Percentiles rank a stretch among this genome's conserved stretches.
Conservation (phyloP, 1,284 basidiomycete species). For the Fomitopsis palustris region DNA sequence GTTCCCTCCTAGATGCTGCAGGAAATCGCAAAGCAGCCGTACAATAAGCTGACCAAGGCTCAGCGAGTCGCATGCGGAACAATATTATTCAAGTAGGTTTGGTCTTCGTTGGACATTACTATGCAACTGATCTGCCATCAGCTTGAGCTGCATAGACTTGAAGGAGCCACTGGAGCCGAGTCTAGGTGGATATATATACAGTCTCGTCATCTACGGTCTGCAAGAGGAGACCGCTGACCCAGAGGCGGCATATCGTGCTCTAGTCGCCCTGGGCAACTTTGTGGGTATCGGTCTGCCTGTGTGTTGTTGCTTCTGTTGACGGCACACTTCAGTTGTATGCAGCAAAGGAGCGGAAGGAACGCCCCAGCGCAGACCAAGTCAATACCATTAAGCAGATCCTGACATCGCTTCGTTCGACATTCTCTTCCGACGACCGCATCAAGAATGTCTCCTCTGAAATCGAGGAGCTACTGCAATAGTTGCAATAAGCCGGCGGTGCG, state of each 20-base stretch:
- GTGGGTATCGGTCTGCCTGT: constrained; percentile 11
- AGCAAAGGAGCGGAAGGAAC: constrained; percentile 34
- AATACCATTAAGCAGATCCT: constrained; percentile 40
- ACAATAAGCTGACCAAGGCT: constrained; percentile 58
- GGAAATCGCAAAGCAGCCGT: constrained; percentile 45
- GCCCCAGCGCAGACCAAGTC: constrained; percentile 36
- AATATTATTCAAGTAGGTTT: constrained; percentile 74
- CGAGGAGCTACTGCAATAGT: constrained; percentile 2
- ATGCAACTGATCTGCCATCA: constrained; percentile 24
- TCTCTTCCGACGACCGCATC: constrained; percentile 54
- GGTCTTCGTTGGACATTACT: not conserved
- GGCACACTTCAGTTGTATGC: constrained; percentile 42
- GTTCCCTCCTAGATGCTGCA: constrained; percentile 47
- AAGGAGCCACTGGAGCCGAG: constrained; percentile 35
- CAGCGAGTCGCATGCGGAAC: constrained; percentile 76
- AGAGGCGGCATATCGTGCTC: constrained; percentile 82
- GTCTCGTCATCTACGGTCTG: constrained; percentile 52
- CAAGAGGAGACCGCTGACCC: constrained; percentile 68
- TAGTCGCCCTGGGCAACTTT: constrained; percentile 88
- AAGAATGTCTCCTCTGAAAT: constrained; percentile 50
- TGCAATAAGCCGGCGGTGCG: not conserved
- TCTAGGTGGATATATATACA: constrained; percentile 36
- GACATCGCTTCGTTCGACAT: constrained; percentile 37
- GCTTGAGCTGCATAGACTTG: constrained; percentile 60
- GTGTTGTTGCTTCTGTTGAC: not conserved